Percentiles rank a stretch among this genome's conserved stretches.
phyloP scores from a whole-genome alignment of 202 grass and related monocot species.

The Eragrostis tef region DNA sequence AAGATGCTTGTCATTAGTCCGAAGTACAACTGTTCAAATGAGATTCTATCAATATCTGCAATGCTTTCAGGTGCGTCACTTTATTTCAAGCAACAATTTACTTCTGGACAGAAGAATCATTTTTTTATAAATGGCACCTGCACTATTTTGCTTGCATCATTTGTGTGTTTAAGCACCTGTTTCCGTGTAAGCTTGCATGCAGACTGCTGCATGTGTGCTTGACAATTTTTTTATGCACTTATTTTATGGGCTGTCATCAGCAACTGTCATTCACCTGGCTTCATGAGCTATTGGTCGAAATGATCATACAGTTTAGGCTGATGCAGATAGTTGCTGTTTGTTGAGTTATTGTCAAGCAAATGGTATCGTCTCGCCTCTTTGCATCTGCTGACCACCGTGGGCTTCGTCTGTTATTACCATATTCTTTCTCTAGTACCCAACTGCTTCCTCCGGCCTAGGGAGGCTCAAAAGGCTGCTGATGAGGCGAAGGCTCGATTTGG shows the following conservation, averaged over 20 bases:
- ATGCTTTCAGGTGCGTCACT: conserved; percentile 84
- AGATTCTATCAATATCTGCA: conserved; percentile 88
- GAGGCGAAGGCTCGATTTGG: conserved; percentile 94
- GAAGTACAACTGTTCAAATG: conserved; percentile 93
- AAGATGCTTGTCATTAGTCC: conserved; percentile 98
- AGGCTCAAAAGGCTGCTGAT: conserved; percentile 95
- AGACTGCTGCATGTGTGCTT: conserved; percentile 19
- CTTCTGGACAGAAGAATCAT: conserved; percentile 22
- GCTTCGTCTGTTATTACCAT: conserved; percentile 76
- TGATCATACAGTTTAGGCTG: conserved; percentile 80
- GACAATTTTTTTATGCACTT: conserved; percentile 15
- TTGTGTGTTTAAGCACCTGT: conserved; percentile 34
- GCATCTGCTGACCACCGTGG: conserved; percentile 86
- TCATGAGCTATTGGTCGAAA: conserved; percentile 64
- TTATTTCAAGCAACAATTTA: background rate
- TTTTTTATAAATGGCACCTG: conserved; percentile 16
- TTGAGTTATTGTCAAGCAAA: conserved; percentile 84
- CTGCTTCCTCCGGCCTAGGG: conserved; percentile 98
- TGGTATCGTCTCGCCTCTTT: conserved; percentile 76
- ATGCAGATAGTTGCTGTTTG: conserved; percentile 93
- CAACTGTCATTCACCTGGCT: conserved; percentile 77
- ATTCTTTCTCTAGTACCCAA: conserved; percentile 97
- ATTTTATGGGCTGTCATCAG: conserved; percentile 53
- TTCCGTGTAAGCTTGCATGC: conserved; percentile 1
- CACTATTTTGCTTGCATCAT: conserved; percentile 28